Percentiles rank a stretch among this genome's conserved stretches.
Evolutionary conservation across 352 stramenopile species (phyloP).

Genomic region (Pythium rhizo-oryzae): DNA sequence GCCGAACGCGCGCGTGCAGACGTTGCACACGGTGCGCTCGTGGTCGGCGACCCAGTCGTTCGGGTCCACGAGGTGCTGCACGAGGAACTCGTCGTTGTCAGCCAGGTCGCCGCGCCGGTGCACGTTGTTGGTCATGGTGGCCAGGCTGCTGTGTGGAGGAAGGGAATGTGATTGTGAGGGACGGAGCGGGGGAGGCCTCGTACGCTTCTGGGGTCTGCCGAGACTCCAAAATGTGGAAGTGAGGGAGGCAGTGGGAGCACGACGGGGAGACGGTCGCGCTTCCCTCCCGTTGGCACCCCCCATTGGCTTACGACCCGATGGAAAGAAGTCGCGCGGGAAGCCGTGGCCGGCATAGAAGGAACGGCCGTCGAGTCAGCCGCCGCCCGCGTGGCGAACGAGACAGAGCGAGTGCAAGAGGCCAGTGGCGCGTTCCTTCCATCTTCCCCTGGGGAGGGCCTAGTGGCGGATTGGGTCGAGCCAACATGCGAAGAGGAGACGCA

Average conservation of each 20-base stretch:
- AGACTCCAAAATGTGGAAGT: slow-evolving; percentile 30
- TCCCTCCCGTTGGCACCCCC: not conserved
- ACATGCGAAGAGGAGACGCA: slow-evolving; percentile 29
- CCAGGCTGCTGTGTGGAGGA: slow-evolving; percentile 11
- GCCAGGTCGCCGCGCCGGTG: slow-evolving; percentile 8
- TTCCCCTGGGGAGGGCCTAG: slow-evolving; percentile 6
- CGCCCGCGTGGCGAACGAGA: slow-evolving; percentile 17
- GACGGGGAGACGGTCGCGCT: not conserved
- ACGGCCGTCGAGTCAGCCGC: slow-evolving; percentile 12
- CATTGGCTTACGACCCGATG: not conserved
- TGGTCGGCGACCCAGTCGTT: slow-evolving; percentile 78
- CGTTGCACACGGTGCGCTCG: slow-evolving; percentile 68
- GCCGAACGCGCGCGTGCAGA: slow-evolving; percentile 78
- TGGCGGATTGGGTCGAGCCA: not conserved
- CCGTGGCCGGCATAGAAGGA: slow-evolving; percentile 17
- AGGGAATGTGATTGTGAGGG: slow-evolving; percentile 1
- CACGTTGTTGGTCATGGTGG: slow-evolving; percentile 38
- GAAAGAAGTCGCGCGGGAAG: slow-evolving; percentile 12
- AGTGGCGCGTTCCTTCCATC: slow-evolving; percentile 20
- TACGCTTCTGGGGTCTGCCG: slow-evolving; percentile 14
- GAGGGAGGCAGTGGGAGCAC: slow-evolving; percentile 4
- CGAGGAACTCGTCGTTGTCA: slow-evolving; percentile 56
- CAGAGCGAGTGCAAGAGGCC: slow-evolving; percentile 16
- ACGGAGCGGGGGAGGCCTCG: too few relatives aligned
- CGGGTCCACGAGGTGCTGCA: slow-evolving; percentile 74